A percentile compares a stretch with the other conserved stretches of the same genome.
Conservation (phyloP, 192 early-diverging fungal species). For the Entomortierella parvispora region DNA sequence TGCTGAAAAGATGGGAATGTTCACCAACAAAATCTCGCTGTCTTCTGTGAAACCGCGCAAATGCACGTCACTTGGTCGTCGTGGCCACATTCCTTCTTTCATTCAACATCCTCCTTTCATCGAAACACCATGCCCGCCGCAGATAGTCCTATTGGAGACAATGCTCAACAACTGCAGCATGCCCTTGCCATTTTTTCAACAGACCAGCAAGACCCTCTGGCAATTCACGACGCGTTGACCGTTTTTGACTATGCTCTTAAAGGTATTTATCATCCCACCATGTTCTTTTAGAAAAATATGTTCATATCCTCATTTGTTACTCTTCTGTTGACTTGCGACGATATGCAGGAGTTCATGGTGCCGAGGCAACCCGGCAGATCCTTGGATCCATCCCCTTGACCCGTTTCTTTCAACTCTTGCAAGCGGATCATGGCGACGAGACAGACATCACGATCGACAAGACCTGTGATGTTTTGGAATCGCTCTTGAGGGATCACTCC, state of each 20-base stretch:
- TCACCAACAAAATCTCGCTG: too few species aligned
- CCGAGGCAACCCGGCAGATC: slow-evolving; percentile 8
- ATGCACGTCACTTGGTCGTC: too few species aligned
- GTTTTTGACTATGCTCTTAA: slow-evolving; percentile 22
- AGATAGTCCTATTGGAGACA: too few species aligned
- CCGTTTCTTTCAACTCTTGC: slow-evolving; percentile 28
- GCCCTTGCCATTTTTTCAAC: slow-evolving; percentile 12
- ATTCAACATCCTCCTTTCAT: too few species aligned
- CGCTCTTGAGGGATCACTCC: slow-evolving; percentile 18
- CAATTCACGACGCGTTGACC: slow-evolving; percentile 27
- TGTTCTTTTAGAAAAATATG: too few species aligned
- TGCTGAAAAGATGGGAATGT: too few species aligned
- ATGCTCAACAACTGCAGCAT: slow-evolving; percentile 16
- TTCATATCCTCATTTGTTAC: too few species aligned
- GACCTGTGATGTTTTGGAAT: slow-evolving; percentile 29
- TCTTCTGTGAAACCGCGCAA: too few species aligned
- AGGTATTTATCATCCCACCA: too few species aligned
- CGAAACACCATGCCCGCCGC: too few species aligned
- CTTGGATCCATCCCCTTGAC: slow-evolving; percentile 15
- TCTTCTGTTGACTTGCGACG: neutral
- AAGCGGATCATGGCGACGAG: slow-evolving; percentile 28
- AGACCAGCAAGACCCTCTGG: slow-evolving; percentile 15
- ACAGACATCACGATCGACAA: slow-evolving; percentile 29
- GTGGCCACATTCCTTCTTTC: too few species aligned
- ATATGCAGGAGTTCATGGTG: neutral